Evolutionary conservation across 140 eudicot species (phyloP), one percentile per base, ranked within the genome.

Genomic region (Senecio squalidus): DNA sequence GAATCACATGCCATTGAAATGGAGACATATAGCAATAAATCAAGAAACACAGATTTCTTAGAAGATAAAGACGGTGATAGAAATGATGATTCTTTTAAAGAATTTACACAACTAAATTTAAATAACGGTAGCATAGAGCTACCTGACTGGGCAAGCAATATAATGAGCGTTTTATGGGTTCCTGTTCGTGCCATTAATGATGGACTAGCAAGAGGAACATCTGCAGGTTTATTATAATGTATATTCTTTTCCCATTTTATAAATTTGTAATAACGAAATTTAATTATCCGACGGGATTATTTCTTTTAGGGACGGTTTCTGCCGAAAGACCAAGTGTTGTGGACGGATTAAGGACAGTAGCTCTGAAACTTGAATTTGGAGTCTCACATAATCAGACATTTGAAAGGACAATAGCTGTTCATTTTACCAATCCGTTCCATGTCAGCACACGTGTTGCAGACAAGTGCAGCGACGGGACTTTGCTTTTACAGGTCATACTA

Each of bases 331-430:
- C 74, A 41, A 92, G 93, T 74, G 72, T 87, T 64, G 96, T 92
- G 69, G 96, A 87, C 59, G 96, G 96, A 39, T 73, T 92, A 69
- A 84, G 98, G 71, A 92, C 96, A 4, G 81, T 84, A 62, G 98
- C 98, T 61, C 71, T 92, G 51, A 92, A 84, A 63, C 98, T 92
- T 64, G 95, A 92, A 50, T 92, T 92, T 61, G 98, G 98, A 52
- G 84, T 77, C 64, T 92, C 98, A 34, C 98, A 70, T 64, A 92
- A 92, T 66, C 98, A 92, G 73, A 81, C 70, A 63, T 92, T 92
- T 63, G 98, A 92, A 18, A 84, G 93, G 80, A 92, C 98, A 17
- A 36, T 87, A 63, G 96, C 98, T 27, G 93, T 92, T 63, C 98
- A 92, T 76, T 92, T 87, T 61, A 87, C 98, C 9, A 86, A 84